Base-by-base conservation (phyloP, 106 monocot species). In the Platanthera guangdongensis region DNA sequence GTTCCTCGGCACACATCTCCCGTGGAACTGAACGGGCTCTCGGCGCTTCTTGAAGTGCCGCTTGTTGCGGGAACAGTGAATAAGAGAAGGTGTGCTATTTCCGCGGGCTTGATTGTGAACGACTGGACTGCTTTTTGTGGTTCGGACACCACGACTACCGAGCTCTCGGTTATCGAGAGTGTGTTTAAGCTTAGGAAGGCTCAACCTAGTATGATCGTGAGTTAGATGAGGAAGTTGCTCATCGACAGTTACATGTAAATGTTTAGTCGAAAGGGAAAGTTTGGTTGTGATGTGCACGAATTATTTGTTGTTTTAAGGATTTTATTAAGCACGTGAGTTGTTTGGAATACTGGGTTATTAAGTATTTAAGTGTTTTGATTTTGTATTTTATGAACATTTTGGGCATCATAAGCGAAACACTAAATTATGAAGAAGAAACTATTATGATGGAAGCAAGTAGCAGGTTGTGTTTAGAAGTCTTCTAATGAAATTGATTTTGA, bases 121-220 rank as follows among this genome's bases (percentile, higher is more conserved):
- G 97, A 99, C 67, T 99, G 97, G 97, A 90, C 92, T 5, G 91
- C 94, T 14, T 94, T 99, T 75, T 99, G 97, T 68, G 97, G 94
- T 10, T 84, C 91, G 0, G 94, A 94, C 88, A 99, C 97, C 25
- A 99, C 97, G 0, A 91, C 97, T 1, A 99, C 97, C 0, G 97
- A 99, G 83, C 88, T 99, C 52, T 99, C 94, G 12, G 94, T 99
- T 60, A 92, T 99, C 14, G 97, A 99, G 53, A 89, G 86, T 5
- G 90, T 94, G 2, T 99, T 99, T 83, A 99, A 94, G 52, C 73
- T 99, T 57, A 86, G 91, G 47, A 94, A 94, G 76, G 82, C 86
- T n/a, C 91, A 92, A 22, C 97, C 97, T 1, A 85, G 74, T 32
- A 81, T 93, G 3, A 94, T 94, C 47, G 97, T 94, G 9, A 99